Evolutionary conservation across 2,329 filamentous ascomycete genomes (phyloP), one percentile per base, ranked within the genome.

Genomic region (Aspergillus aculeatinus): DNA sequence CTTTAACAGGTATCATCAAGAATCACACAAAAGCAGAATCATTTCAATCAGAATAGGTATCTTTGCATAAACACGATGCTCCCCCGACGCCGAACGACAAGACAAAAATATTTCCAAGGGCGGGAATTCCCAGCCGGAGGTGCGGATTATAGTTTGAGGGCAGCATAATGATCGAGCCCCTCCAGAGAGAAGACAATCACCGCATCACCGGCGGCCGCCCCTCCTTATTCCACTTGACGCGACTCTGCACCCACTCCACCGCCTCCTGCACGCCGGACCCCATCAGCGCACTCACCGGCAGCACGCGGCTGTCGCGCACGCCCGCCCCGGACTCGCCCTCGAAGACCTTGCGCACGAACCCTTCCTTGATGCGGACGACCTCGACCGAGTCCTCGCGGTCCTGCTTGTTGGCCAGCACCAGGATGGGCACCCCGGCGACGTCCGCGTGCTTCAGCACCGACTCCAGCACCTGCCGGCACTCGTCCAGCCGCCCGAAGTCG

Each of bases 141-240:
- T 35, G 33, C 12, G 33, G 33, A 35, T 16, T 35, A 16, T 12
- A 12, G 9, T 0, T 11, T 4, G 11, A 9, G 12, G 11, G 11
- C 23, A 12, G 5, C 4, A 1, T 3, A 21, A 21, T 21, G 33
- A 35, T 9, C 3, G 10, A 11, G 33, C 3, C 25, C 6, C 25
- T 27, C 6, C 2, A 27, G 5, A 6, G 6, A 29, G 33, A 35
- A 11, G 33, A 35, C 2, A 19, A 60, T 85, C 82, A 98, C 79
- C 92, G 85, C 93, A 97, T 96, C 55, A 96, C 88, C 2, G 95
- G 95, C 63, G 94, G 93, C 62, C 95, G 84, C 4, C 87, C 89
- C 76, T 97, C 94, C 79, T 95, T 96, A 75, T 98, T 98, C 92
- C 95, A 98, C 76, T 91, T 92, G 29, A 98, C 92, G 62, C 95